Evolutionary conservation across 371 early-diverging fungal genomes (phyloP).

Genomic region (Lichtheimia corymbifera): DNA sequence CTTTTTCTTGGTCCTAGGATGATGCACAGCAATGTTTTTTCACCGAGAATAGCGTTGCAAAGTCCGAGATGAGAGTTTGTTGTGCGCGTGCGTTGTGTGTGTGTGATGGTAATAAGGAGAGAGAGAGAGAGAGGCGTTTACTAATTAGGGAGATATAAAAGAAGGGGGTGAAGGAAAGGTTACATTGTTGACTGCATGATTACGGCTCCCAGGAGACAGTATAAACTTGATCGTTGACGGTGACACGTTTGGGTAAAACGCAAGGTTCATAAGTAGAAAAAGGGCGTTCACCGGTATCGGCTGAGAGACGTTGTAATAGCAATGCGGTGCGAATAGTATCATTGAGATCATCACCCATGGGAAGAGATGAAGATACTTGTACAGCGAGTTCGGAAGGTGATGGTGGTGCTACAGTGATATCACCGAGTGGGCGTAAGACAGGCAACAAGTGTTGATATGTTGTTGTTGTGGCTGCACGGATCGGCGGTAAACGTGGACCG

Average conservation of each 20-base stretch:
- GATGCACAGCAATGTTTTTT: too few relatives aligned
- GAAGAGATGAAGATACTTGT: conserved; percentile 12
- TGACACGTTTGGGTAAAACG: conserved; percentile 35
- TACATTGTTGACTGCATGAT: too few relatives aligned
- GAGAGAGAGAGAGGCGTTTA: too few relatives aligned
- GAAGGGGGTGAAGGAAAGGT: too few relatives aligned
- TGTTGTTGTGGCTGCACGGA: conserved; percentile 2
- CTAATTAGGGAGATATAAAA: too few relatives aligned
- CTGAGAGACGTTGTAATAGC: conserved; percentile 54
- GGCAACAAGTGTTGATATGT: not conserved
- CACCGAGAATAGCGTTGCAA: too few relatives aligned
- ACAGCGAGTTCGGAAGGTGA: conserved; percentile 8
- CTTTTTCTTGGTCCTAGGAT: too few relatives aligned
- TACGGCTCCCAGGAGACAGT: conserved; percentile 34
- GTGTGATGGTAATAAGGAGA: too few relatives aligned
- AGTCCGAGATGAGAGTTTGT: too few relatives aligned
- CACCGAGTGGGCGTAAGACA: not conserved
- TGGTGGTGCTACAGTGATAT: not conserved
- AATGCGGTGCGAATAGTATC: conserved; percentile 60
- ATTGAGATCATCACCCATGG: conserved; percentile 38
- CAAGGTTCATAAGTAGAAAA: conserved; percentile 30
- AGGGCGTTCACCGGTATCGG: conserved; percentile 56
- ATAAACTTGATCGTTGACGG: conserved; percentile 37
- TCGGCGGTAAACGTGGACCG: conserved; percentile 8
- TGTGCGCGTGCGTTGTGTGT: too few relatives aligned